phyloP scores from a whole-genome alignment of 768 basidiomycete genomes.

The Xerocomellus dryophilus region DNA sequence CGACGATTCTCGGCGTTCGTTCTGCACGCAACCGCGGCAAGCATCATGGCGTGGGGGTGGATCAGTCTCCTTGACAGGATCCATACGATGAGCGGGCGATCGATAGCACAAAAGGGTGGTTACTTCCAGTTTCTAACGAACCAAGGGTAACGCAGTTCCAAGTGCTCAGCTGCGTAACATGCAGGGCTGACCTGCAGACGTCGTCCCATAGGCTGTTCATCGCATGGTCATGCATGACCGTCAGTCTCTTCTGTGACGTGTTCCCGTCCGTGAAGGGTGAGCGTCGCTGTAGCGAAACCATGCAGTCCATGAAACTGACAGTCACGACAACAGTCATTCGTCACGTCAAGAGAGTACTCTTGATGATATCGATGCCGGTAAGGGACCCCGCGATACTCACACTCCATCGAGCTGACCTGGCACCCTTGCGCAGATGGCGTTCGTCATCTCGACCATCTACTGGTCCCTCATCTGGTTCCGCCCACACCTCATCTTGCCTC shows the following conservation, averaged over 20 bases:
- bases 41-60: constrained; percentile 39
- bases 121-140: constrained; percentile 75
- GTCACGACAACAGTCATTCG: constrained; percentile 4
- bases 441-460: constrained; percentile 59
- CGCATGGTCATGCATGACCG: constrained; percentile 41
- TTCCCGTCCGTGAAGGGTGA: constrained; percentile 37
- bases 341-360: constrained; percentile 54
- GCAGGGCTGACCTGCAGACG: background rate
- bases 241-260: constrained; percentile 41
- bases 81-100: too few species aligned
- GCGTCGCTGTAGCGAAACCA: constrained; percentile 9
- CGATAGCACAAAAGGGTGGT: constrained; percentile 54
- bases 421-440: constrained; percentile 32
- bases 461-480: constrained; percentile 58
- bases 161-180: background rate
- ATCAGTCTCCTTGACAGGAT: constrained; percentile 4
- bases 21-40: constrained; percentile 33
- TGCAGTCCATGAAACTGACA: background rate
- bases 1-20: constrained; percentile 15
- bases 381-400: background rate
- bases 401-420: background rate
- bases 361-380: constrained; percentile 69
- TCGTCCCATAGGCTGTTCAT: constrained; percentile 24
- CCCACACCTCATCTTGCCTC: constrained; percentile 50
- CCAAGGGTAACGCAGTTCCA: constrained; percentile 46